Evolutionary conservation across 441 rosid genomes (phyloP).

Genomic region (Brassica balearica): DNA sequence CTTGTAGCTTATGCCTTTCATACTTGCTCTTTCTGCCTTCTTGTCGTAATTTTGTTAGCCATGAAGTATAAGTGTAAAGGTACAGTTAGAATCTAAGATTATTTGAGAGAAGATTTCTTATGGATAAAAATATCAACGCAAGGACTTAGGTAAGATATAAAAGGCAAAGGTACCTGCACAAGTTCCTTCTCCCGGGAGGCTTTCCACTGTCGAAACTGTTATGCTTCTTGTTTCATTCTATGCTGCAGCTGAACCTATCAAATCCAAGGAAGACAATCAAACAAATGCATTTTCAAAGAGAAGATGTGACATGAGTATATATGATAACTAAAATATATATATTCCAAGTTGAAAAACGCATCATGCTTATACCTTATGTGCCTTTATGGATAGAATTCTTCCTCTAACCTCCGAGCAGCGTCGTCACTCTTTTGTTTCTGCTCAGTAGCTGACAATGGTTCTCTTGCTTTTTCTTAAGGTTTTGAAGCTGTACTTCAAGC

Average conservation of each 20-base stretch:
- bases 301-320: conserved; percentile 4
- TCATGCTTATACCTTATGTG: conserved; percentile 73
- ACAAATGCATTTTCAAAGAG: conserved; percentile 19
- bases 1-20: conserved; percentile 96
- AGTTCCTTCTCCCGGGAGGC: conserved; percentile 91
- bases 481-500: conserved; percentile 91
- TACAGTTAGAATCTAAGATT: conserved; percentile 12
- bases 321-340: background rate
- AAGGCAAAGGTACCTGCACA: conserved; percentile 65
- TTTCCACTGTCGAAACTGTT: conserved; percentile 94
- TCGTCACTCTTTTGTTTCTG: conserved; percentile 98
- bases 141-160: conserved; percentile 8
- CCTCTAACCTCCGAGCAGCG: conserved; percentile 88
- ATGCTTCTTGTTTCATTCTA: conserved; percentile 93
- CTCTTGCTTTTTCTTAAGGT: conserved; percentile 96
- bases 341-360: too few species aligned
- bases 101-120: background rate
- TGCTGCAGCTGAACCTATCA: conserved; percentile 89
- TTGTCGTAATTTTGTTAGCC: conserved; percentile 70
- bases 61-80: conserved; percentile 20
- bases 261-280: conserved; percentile 30
- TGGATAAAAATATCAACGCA: background rate
- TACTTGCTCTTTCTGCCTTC: conserved; percentile 97
- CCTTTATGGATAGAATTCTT: conserved; percentile 94
- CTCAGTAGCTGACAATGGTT: conserved; percentile 89